Conservation (phyloP, 1,139 yeast genomes). For the Lizanozyma gosingica region DNA sequence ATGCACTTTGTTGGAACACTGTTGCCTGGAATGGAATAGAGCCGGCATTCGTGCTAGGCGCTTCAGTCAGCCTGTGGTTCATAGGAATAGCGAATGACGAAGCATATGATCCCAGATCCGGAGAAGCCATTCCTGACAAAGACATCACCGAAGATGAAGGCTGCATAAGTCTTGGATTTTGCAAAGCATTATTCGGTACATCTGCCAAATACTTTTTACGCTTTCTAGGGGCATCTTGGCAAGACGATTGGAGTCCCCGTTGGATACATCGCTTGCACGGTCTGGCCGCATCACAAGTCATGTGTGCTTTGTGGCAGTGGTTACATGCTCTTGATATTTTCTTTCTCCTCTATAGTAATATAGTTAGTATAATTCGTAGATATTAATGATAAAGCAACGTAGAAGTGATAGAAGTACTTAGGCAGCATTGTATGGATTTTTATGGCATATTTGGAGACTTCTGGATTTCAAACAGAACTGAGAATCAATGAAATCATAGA, state of each 20-base stretch:
- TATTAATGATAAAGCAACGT: too few species aligned
- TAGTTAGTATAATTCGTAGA: not conserved
- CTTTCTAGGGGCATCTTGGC: slow-evolving; percentile 88
- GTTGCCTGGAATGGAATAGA: not conserved
- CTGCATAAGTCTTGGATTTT: not conserved
- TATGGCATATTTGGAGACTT: too few species aligned
- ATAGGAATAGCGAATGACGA: not conserved
- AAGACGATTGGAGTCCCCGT: slow-evolving; percentile 60
- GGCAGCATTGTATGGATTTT: too few species aligned
- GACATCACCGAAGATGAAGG: not conserved
- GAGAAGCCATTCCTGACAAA: not conserved
- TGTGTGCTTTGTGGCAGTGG: slow-evolving; percentile 80
- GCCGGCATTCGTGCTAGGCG: not conserved
- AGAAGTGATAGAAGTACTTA: too few species aligned
- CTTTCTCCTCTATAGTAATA: slow-evolving; percentile 23
- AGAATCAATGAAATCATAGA: too few species aligned
- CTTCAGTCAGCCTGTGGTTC: not conserved
- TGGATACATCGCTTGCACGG: slow-evolving; percentile 79
- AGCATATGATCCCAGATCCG: not conserved
- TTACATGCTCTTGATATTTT: slow-evolving; percentile 79
- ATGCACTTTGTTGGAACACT: not conserved
- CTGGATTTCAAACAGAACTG: too few species aligned
- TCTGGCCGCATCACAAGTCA: slow-evolving; percentile 72
- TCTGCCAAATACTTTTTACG: slow-evolving; percentile 70
- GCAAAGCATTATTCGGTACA: slow-evolving; percentile 23